phyloP scores from a whole-genome alignment of 2,329 filamentous ascomycete species.

The Meredithiella fracta region DNA sequence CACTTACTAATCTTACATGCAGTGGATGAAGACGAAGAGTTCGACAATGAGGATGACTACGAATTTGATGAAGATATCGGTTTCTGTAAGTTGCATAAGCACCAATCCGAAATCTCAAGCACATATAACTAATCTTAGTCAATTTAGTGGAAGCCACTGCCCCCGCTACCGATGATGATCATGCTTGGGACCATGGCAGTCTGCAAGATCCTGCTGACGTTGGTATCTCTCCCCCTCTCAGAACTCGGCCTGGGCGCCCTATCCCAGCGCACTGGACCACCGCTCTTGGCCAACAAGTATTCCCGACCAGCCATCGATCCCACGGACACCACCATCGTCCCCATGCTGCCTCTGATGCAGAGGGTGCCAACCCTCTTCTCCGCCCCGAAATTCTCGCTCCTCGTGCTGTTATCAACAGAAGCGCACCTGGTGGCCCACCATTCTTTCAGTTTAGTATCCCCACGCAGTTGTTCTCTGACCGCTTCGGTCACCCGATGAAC shows the following conservation, averaged over 20 bases:
- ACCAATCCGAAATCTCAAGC: background rate
- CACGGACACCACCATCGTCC: slow-evolving; percentile 17
- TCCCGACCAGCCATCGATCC: background rate
- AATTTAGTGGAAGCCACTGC: slow-evolving; percentile 20
- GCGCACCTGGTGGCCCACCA: slow-evolving; percentile 23
- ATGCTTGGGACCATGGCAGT: slow-evolving; percentile 37
- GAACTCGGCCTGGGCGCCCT: slow-evolving; percentile 19
- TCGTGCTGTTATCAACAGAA: slow-evolving; percentile 32
- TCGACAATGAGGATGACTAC: slow-evolving; percentile 50
- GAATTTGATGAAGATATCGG: slow-evolving; percentile 36
- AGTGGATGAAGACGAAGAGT: slow-evolving; percentile 42
- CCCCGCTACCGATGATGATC: slow-evolving; percentile 28
- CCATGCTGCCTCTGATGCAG: slow-evolving; percentile 38
- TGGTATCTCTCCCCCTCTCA: slow-evolving; percentile 25
- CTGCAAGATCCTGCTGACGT: slow-evolving; percentile 16
- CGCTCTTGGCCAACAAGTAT: background rate
- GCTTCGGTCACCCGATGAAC: slow-evolving; percentile 9
- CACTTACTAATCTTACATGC: slow-evolving; percentile 14
- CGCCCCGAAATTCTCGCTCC: slow-evolving; percentile 36
- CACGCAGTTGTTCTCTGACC: slow-evolving; percentile 25
- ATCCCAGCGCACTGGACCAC: background rate
- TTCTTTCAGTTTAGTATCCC: slow-evolving; percentile 34
- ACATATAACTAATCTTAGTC: background rate
- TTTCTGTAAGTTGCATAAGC: slow-evolving; percentile 30
- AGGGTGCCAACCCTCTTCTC: slow-evolving; percentile 75